These are phyloP conservation scores for Arthrobotrys entomopaga DNA, from an alignment of 2,329 filamentous ascomycete species.

Conservation along the genomic window DNA sequence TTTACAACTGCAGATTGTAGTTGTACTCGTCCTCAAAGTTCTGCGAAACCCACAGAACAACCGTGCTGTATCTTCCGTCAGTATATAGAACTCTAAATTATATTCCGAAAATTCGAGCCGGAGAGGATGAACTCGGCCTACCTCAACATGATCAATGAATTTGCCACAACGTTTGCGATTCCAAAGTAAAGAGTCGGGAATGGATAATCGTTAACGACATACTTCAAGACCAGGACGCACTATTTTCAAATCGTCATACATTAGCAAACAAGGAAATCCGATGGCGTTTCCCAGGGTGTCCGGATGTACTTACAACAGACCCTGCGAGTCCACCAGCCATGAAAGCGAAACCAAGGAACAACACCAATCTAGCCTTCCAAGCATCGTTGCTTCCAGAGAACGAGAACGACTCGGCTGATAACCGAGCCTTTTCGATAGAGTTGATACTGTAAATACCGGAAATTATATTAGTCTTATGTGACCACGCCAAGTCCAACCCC, in stretches of 20 bases:
- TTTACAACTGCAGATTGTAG: conserved; percentile 73
- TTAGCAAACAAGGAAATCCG: conserved; percentile 40
- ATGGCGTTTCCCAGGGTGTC: not conserved
- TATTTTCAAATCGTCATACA: conserved; percentile 57
- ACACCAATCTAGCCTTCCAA: conserved; percentile 75
- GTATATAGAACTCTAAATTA: conserved; percentile 14
- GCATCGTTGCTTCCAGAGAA: conserved; percentile 74
- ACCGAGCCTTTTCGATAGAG: conserved; percentile 74
- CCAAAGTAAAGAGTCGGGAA: conserved; percentile 75
- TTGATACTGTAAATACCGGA: conserved; percentile 66
- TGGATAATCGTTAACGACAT: conserved; percentile 70
- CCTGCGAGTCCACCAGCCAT: conserved; percentile 75
- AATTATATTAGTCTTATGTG: not conserved
- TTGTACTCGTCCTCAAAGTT: conserved; percentile 79
- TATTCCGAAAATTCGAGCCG: not conserved
- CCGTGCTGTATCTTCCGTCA: conserved; percentile 65
- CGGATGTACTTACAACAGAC: conserved; percentile 66
- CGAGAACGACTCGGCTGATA: conserved; percentile 72
- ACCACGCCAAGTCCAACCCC: not conserved
- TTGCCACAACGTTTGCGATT: conserved; percentile 73
- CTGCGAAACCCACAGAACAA: conserved; percentile 75
- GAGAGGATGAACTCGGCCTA: conserved; percentile 61
- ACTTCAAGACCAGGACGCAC: conserved; percentile 75
- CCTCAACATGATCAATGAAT: conserved; percentile 75
- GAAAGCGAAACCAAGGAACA: conserved; percentile 76